Base-by-base conservation (phyloP, 129 eudicot species). In the Lactuca sativa region DNA sequence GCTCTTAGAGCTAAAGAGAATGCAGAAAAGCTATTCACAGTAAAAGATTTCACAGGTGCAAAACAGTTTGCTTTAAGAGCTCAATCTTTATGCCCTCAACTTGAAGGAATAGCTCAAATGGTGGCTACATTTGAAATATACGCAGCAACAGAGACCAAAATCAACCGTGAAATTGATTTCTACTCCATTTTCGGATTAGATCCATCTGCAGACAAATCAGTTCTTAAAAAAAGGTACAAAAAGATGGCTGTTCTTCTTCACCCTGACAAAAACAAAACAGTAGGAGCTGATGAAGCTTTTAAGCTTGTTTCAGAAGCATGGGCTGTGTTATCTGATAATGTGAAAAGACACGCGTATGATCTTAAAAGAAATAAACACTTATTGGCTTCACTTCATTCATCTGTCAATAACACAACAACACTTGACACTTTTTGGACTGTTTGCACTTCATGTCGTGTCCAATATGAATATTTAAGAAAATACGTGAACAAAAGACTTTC, bases 381-480 rank as follows among this genome's bases (percentile, higher is more conserved):
- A 21, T 59, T 78, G 3, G 72, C 62, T 62, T 66, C 67, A 9
- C 80, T 81, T 38, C 17, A 67, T 21, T 56, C 84, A 48, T 75
- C 91, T 44, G 15, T 47, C n/a, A 47, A 47, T 12, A 36, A 36
- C 38, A 47, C 30, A 25, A 25, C 30, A 43, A 67, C 75, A 49
- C 85, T 76, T 0, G 97, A 90, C 49, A 90, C 97, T 6, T 95
- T 95, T 71, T 95, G 99, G 99, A 95, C 99, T 1, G 86, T 95
- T 6, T 95, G 99, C 70, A 87, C 99, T 6, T 87, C 99, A 5
- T 95, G 99, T 83, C 99, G 90, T 73, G 97, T 95, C 81, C 97
- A 95, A 67, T 95, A 95, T 62, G 99, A 95, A 60, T 95, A 95
- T 81, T 88, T 95, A 2, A 74, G 96, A 72, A 95, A 90, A 64